Evolutionary conservation across 352 stramenopile species (phyloP).

Genomic region (Phytophthora aleatoria): DNA sequence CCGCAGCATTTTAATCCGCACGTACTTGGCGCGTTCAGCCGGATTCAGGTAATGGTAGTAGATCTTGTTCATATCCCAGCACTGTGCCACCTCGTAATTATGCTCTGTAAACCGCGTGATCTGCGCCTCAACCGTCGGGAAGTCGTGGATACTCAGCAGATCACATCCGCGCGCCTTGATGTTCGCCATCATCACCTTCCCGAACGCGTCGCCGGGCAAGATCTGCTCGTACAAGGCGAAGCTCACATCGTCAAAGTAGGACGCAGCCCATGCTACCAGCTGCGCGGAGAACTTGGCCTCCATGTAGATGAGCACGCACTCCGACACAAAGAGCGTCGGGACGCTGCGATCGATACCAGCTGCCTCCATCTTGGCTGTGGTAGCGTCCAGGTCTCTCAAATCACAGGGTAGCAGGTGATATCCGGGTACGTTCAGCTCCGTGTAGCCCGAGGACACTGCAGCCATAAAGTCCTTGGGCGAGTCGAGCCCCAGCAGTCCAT

Average conservation of each 20-base stretch:
- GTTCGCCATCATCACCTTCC: slow-evolving; percentile 91
- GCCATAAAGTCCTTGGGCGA: slow-evolving; percentile 51
- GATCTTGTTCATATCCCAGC: slow-evolving; percentile 92
- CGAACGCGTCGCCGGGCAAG: slow-evolving; percentile 88
- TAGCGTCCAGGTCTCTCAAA: slow-evolving; percentile 62
- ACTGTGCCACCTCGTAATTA: slow-evolving; percentile 72
- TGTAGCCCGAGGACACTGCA: slow-evolving; percentile 54
- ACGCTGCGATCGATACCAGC: slow-evolving; percentile 53
- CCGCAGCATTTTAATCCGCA: not conserved
- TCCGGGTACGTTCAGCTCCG: slow-evolving; percentile 67
- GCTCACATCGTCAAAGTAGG: slow-evolving; percentile 74
- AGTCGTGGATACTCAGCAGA: slow-evolving; percentile 84
- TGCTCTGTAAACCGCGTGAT: slow-evolving; percentile 72
- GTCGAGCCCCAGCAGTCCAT: slow-evolving; percentile 46
- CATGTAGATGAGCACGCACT: slow-evolving; percentile 94
- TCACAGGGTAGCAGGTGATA: slow-evolving; percentile 86
- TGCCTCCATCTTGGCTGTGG: slow-evolving; percentile 58
- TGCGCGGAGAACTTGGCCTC: slow-evolving; percentile 77
- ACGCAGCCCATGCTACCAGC: slow-evolving; percentile 71
- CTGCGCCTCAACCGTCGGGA: slow-evolving; percentile 78
- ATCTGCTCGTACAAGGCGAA: slow-evolving; percentile 93
- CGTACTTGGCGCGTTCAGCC: slow-evolving; percentile 68
- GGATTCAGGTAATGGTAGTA: slow-evolving; percentile 90
- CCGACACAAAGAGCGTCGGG: slow-evolving; percentile 87
- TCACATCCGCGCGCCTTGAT: slow-evolving; percentile 91